Percentiles rank a stretch among this genome's conserved stretches.
phyloP scores from a whole-genome alignment of 331 rosid genomes.

The Saraca asoca region DNA sequence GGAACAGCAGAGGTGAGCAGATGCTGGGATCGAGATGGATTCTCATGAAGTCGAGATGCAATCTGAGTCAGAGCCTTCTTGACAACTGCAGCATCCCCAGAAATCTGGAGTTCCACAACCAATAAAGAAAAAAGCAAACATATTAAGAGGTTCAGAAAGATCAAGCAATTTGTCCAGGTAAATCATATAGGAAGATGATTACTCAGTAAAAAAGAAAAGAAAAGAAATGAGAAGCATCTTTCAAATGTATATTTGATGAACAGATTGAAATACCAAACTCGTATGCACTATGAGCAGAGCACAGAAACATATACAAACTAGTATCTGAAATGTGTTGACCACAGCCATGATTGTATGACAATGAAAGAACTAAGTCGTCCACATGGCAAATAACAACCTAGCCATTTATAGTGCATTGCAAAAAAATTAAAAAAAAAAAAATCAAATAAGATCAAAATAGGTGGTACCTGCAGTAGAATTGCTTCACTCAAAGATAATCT shows the following conservation, averaged over 20 bases:
- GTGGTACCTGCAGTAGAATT: background rate
- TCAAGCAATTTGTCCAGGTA: background rate
- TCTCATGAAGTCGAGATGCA: slow-evolving; percentile 86
- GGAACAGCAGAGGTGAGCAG: slow-evolving; percentile 73
- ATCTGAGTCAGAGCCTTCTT: slow-evolving; percentile 80
- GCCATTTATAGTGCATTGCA: background rate
- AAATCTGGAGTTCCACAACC: slow-evolving; percentile 56
- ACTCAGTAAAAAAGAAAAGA: background rate
- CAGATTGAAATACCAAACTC: no score
- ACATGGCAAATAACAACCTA: slow-evolving; percentile 24
- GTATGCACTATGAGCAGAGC: no score
- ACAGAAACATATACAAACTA: background rate
- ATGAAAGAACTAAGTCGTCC: slow-evolving; percentile 1
- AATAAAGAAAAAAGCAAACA: slow-evolving; percentile 30
- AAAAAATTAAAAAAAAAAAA: background rate
- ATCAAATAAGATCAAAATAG: background rate
- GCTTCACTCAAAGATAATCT: background rate
- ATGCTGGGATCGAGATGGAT: slow-evolving; percentile 94
- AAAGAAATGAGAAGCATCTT: background rate
- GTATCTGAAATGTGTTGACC: background rate
- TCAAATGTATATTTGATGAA: no score
- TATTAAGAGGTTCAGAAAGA: background rate
- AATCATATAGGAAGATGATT: background rate
- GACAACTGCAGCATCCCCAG: slow-evolving; percentile 81
- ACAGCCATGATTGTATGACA: slow-evolving; percentile 16